A percentile compares a stretch with the other conserved stretches of the same genome.
Evolutionary conservation across 2,329 filamentous ascomycete species (phyloP).

Genomic region (Pochonia chlamydosporia): DNA sequence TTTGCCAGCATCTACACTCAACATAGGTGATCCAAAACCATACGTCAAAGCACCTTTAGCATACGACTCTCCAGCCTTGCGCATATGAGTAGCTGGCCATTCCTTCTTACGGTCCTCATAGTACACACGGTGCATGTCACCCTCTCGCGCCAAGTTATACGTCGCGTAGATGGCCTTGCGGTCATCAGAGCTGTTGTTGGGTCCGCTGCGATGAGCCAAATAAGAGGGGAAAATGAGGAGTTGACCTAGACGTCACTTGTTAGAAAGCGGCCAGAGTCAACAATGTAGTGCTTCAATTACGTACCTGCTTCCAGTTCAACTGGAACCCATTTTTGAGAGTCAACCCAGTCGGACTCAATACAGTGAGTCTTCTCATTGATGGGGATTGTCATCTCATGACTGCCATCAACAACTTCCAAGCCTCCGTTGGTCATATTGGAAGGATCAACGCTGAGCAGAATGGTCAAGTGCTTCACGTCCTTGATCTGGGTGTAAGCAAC

Average conservation of each 20-base stretch:
- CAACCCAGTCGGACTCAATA: slow-evolving; percentile 12
- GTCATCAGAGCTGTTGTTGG: slow-evolving; percentile 11
- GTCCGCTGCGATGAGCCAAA: slow-evolving; percentile 13
- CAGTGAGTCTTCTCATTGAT: slow-evolving; percentile 12
- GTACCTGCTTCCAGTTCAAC: slow-evolving; percentile 13
- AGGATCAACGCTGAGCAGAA: slow-evolving; percentile 13
- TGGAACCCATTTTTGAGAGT: slow-evolving; percentile 10
- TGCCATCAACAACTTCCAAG: slow-evolving; percentile 12
- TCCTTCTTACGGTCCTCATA: slow-evolving; percentile 13
- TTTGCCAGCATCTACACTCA: slow-evolving; percentile 13
- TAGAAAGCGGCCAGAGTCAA: neutral
- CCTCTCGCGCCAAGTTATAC: slow-evolving; percentile 13
- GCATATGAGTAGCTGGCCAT: slow-evolving; percentile 15
- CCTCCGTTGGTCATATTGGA: slow-evolving; percentile 13
- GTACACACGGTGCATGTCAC: slow-evolving; percentile 14
- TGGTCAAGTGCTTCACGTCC: slow-evolving; percentile 14
- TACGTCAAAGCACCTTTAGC: slow-evolving; percentile 10
- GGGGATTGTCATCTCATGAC: slow-evolving; percentile 12
- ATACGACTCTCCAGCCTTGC: slow-evolving; percentile 11
- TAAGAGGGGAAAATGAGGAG: slow-evolving; percentile 14
- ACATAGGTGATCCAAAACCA: slow-evolving; percentile 14
- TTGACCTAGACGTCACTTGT: slow-evolving; percentile 6
- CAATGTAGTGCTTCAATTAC: neutral
- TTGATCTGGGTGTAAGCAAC: slow-evolving; percentile 15
- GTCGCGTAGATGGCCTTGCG: slow-evolving; percentile 15